Conservation (phyloP, 2,329 filamentous ascomycete species). For the Daldinia sp. region DNA sequence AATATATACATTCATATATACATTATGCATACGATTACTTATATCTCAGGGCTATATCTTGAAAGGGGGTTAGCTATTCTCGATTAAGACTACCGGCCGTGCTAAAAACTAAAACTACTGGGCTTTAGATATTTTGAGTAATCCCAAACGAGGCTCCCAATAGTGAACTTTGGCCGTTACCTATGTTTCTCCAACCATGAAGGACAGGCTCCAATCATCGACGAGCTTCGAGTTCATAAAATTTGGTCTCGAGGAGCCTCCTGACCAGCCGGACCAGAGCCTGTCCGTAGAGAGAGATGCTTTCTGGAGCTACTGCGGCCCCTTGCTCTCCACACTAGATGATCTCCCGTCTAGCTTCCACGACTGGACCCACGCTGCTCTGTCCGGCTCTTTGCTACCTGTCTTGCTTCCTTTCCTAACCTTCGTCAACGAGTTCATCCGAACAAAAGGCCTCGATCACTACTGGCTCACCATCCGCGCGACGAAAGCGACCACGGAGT, state of each 20-base stretch:
- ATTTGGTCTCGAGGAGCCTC: constrained; percentile 18
- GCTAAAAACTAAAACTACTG: neutral
- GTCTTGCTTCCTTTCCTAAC: constrained; percentile 52
- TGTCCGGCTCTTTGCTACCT: constrained; percentile 48
- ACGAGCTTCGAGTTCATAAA: constrained; percentile 40
- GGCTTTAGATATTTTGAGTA: constrained; percentile 4
- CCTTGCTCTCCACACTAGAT: constrained; percentile 45
- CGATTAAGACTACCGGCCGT: constrained; percentile 8
- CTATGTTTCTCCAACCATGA: constrained; percentile 18
- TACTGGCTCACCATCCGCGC: constrained; percentile 60
- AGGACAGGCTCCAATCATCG: constrained; percentile 15
- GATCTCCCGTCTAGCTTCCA: constrained; percentile 49
- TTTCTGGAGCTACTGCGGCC: constrained; percentile 57
- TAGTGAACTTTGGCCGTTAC: neutral
- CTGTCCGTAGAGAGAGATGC: constrained; percentile 44
- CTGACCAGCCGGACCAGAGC: neutral
- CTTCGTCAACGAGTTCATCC: constrained; percentile 51
- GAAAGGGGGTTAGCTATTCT: constrained; percentile 5
- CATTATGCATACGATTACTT: neutral
- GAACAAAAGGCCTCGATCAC: constrained; percentile 47
- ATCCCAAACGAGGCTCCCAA: neutral
- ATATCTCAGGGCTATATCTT: constrained; percentile 1
- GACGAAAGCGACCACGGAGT: constrained; percentile 53
- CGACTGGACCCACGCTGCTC: constrained; percentile 49
- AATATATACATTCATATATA: constrained; percentile 3